Conservation (phyloP, 257 asterid genomes). For the Solanum phureja region DNA sequence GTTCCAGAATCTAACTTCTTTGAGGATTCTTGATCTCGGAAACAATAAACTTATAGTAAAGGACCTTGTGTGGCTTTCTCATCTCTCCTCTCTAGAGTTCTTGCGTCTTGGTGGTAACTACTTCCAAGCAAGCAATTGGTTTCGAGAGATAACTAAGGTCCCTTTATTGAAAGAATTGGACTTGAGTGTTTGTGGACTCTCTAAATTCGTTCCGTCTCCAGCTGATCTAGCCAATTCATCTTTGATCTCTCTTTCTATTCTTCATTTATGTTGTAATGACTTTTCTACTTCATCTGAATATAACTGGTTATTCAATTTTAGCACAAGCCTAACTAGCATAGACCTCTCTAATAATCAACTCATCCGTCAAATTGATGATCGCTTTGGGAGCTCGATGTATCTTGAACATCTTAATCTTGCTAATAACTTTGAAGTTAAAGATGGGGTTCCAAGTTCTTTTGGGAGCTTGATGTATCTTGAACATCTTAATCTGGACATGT, state of each 20-base stretch:
- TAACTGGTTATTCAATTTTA: background rate
- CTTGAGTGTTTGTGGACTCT: background rate
- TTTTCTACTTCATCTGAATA: background rate
- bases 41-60: background rate
- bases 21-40: background rate
- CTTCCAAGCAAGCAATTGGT: background rate
- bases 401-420: background rate
- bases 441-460: background rate
- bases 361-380: background rate
- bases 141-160: background rate
- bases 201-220: background rate
- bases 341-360: background rate
- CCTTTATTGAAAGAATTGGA: background rate
- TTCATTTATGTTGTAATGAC: background rate
- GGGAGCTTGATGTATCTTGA: background rate
- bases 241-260: background rate
- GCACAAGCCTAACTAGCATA: background rate
- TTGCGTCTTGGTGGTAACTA: background rate
- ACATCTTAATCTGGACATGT: background rate
- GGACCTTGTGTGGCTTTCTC: background rate
- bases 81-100: background rate
- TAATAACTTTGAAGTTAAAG: too few species aligned
- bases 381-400: background rate
- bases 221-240: background rate
- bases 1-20: background rate